Conservation (phyloP, 352 stramenopile species). For the Phytophthora pisi region DNA sequence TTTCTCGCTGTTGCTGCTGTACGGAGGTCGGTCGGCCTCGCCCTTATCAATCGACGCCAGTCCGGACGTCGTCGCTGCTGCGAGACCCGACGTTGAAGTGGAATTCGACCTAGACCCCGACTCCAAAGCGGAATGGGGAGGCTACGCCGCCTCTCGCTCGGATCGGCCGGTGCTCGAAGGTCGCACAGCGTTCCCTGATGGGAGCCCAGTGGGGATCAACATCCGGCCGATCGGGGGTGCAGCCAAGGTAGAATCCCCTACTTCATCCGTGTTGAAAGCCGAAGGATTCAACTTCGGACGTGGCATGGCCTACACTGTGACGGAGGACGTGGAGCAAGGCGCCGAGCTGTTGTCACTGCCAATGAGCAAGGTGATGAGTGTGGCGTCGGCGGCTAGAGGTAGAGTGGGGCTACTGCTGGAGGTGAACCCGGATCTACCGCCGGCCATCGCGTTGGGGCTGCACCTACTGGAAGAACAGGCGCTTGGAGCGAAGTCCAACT, state of each 20-base stretch:
- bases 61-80: constrained; percentile 13
- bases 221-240: constrained; percentile 13
- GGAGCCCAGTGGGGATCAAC: constrained; percentile 17
- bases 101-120: constrained; percentile 41
- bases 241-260: constrained; percentile 9
- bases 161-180: constrained; percentile 30
- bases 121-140: constrained; percentile 29
- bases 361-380: constrained; percentile 47
- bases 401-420: constrained; percentile 45
- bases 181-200: constrained; percentile 17
- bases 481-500: constrained; percentile 45
- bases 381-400: constrained; percentile 32
- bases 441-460: constrained; percentile 43
- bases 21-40: constrained; percentile 2
- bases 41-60: constrained; percentile 28
- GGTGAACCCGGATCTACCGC: constrained; percentile 52
- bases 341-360: constrained; percentile 40
- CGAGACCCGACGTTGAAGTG: constrained; percentile 33
- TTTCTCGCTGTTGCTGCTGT: constrained; percentile 18
- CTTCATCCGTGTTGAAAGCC: constrained; percentile 33
- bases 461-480: constrained; percentile 55
- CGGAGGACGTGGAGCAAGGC: constrained; percentile 18
- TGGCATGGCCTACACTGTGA: constrained; percentile 37
- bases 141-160: constrained; percentile 18
- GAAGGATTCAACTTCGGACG: constrained; percentile 54